These are phyloP conservation scores for Pelargonium cotyledonis DNA, from an alignment of 441 rosid species.

Conservation along the genomic window DNA sequence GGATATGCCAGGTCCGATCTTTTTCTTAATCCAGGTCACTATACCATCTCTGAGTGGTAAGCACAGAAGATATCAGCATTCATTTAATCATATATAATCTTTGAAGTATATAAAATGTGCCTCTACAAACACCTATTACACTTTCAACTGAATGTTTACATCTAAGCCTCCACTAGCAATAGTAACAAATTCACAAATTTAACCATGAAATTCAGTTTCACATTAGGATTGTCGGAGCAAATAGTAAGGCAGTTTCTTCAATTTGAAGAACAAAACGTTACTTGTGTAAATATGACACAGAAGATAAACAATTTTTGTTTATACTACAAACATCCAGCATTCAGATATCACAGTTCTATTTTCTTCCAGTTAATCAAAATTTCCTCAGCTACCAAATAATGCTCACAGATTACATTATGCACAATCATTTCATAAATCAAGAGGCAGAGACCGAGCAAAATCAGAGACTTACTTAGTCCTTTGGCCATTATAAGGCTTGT, in stretches of 20 bases:
- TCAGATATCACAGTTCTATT: neutral
- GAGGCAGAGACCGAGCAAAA: neutral
- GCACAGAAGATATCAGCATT: neutral
- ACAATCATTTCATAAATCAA: too few species aligned
- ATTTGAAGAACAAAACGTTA: neutral
- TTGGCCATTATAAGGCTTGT: slow-evolving; percentile 66
- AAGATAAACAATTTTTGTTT: neutral
- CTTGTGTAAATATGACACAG: neutral
- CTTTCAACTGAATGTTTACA: neutral
- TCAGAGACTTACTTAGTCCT: slow-evolving; percentile 64
- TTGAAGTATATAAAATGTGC: neutral
- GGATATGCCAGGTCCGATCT: slow-evolving; percentile 73
- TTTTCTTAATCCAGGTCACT: slow-evolving; percentile 94
- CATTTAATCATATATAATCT: neutral
- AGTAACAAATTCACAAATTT: neutral
- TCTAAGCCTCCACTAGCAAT: neutral
- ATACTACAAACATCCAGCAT: neutral
- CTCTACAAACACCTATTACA: neutral
- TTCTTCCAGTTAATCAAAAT: neutral
- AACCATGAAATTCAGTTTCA: neutral
- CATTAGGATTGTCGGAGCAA: neutral
- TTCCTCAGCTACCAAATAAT: too few species aligned
- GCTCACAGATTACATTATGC: too few species aligned
- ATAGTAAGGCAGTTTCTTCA: too few species aligned
- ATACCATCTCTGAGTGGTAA: slow-evolving; percentile 20